Evolutionary conservation across 139 green algal genomes (phyloP), one percentile per base, ranked within the genome.

Genomic region (Diplosphaera chodatii): DNA sequence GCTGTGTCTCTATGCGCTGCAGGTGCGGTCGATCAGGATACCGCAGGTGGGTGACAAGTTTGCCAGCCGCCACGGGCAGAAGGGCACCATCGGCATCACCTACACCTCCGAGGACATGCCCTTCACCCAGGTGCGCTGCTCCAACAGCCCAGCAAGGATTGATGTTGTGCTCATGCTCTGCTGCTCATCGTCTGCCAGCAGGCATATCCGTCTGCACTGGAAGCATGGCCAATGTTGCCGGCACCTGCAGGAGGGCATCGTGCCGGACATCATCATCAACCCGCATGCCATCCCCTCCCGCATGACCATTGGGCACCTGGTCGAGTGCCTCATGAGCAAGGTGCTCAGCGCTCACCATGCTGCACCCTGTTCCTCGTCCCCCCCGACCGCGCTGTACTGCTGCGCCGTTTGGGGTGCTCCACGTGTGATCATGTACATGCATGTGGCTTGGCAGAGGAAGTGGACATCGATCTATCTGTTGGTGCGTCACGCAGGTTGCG

Each of bases 31-130:
- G 22, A 90, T 97, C 73, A 91, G 95, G 66, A 91, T 97, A 33
- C 95, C 95, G 0, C 95, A 99, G 74, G 90, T 99, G n/a, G 96
- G 96, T n/a, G 94, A 99, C 86, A 99, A 99, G 83, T 98, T 99
- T 83, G 90, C 92, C 15, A 95, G 87, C 33, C 83, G 94, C 56
- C 93, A 98, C 76, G 94, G 94, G 29, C 94, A 99, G 86, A 99
- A 99, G 84, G 94, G 94, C 40, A 98, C 93, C 34, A 85, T 96
- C 55, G 94, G 94, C 64, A 98, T 99, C 80, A 97, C 91, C 3
- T 99, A 98, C 89, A 96, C 93, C 0, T 31, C 84, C 78, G 84
- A 89, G 77, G 86, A 92, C 82, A 92, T 93, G 87, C 87, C 90
- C 20, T 94, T 91, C 72, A 87, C 78, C 23, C 67, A 66, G 27